A percentile compares a stretch with the other conserved stretches of the same genome.
These are phyloP conservation scores for Chrysoporthe austroafricana DNA, from an alignment of 2,329 filamentous ascomycete genomes.

Conservation along the genomic window DNA sequence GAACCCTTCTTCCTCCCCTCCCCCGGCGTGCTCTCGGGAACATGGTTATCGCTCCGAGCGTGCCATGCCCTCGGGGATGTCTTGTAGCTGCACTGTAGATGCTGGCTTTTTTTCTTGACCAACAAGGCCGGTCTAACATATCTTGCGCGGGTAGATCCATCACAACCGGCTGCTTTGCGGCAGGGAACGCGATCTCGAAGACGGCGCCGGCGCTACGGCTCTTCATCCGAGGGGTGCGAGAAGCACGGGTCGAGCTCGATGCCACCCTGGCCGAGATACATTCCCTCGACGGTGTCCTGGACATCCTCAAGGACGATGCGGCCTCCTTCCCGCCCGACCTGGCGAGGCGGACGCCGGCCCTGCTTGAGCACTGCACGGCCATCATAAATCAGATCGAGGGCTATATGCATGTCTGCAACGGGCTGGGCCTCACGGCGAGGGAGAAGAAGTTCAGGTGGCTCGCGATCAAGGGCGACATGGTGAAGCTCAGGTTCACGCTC, in stretches of 20 bases:
- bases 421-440: conserved; percentile 37
- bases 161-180: conserved; percentile 42
- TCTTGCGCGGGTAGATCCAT: conserved; percentile 38
- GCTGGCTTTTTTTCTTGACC: no score
- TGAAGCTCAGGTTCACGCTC: conserved; percentile 39
- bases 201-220: conserved; percentile 38
- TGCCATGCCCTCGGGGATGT: neutral
- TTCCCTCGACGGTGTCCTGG: conserved; percentile 45
- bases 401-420: conserved; percentile 39
- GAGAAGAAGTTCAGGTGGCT: conserved; percentile 45
- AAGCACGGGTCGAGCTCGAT: conserved; percentile 45
- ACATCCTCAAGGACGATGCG: conserved; percentile 45
- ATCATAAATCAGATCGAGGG: conserved; percentile 43
- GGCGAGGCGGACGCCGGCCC: conserved; percentile 40
- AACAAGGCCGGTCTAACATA: neutral
- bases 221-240: conserved; percentile 47
- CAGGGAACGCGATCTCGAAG: conserved; percentile 41
- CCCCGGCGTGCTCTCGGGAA: neutral
- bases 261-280: conserved; percentile 46
- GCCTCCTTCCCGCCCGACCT: conserved; percentile 41
- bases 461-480: conserved; percentile 38
- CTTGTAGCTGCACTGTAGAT: neutral
- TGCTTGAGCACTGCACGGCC: conserved; percentile 42
- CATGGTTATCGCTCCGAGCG: neutral
- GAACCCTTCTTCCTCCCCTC: neutral